Evolutionary conservation across 768 basidiomycete genomes (phyloP), one percentile per base, ranked within the genome.

Genomic region (Hygrocybe punicea): DNA sequence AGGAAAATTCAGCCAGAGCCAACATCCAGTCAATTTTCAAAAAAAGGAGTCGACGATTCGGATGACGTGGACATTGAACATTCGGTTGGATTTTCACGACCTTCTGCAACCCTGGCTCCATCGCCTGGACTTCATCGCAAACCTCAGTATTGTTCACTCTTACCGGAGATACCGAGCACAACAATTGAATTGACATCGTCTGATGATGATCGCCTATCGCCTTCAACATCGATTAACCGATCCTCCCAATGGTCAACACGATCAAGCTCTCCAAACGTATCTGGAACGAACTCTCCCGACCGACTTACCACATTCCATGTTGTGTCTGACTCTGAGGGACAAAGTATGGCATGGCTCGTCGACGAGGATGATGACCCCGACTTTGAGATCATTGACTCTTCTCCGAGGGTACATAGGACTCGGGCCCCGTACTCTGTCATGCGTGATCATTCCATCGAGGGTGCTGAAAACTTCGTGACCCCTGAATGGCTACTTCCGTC

Each of bases 291-390:
- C 24, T 4, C 19, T 34, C 4, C 9, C 14, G 25, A 21, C 13
- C 23, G 14, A 55, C 25, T 21, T 3, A 4, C 24, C 4, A 17
- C 48, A 21, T 34, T 55, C 29, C 57, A 56, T 13, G 57, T 58
- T 49, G 25, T 39, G 29, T 34, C 64, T 4, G 66, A 69, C 13
- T 65, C 72, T 42, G 73, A 73, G 42, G 67, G 70, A 48, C 29
- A 53, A 16, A 77, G 77, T 62, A 84, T 88, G 71, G 78, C 81
- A 2, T 88, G 86, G 86, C 71, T 89, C 19, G 67, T 88, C 9
- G 84, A 81, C 37, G 76, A 84, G 23, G 85, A 84, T 56, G 85
- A 87, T 51, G 85, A 86, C 45, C 76, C 74, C 9, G 73, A 76
- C 44, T 72, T 85, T 60, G 75, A 78, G 56, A 79, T 85, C 37